phyloP scores from a whole-genome alignment of 2,329 filamentous ascomycete genomes.

The Hypoxylon sp. region DNA sequence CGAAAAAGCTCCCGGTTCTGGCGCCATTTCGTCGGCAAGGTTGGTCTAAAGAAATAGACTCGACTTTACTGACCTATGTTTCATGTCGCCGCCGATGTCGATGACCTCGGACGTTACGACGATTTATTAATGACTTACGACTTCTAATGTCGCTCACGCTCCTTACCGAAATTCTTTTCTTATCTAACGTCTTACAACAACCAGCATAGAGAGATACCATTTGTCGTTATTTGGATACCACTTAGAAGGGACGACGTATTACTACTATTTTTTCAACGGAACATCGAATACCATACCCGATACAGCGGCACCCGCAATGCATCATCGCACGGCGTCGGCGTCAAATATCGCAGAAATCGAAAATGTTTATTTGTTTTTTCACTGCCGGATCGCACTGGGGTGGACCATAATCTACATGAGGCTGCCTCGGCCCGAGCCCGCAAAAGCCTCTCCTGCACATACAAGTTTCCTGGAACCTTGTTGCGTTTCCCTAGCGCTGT shows the following conservation, averaged over 20 bases:
- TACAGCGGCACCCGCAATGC: constrained; percentile 32
- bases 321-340: constrained; percentile 34
- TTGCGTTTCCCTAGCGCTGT: constrained; percentile 38
- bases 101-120: constrained; percentile 28
- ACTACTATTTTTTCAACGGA: constrained; percentile 4
- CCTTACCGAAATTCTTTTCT: constrained; percentile 33
- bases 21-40: constrained; percentile 50
- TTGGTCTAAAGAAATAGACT: constrained; percentile 46
- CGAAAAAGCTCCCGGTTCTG: constrained; percentile 50
- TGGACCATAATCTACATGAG: constrained; percentile 36
- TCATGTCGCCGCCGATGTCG: constrained; percentile 15
- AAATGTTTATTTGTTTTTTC: constrained; percentile 40
- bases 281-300: constrained; percentile 15
- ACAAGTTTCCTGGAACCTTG: constrained; percentile 11
- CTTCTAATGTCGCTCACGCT: constrained; percentile 41
- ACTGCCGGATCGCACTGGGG: constrained; percentile 9
- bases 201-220: constrained; percentile 51
- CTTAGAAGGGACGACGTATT: constrained; percentile 34
- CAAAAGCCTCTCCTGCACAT: constrained; percentile 41
- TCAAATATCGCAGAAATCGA: constrained; percentile 33
- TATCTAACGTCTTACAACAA: constrained; percentile 34
- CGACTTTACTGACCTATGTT: constrained; percentile 17
- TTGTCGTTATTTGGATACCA: constrained; percentile 41
- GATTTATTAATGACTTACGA: constrained; percentile 44
- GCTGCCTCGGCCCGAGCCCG: constrained; percentile 31